Evolutionary conservation across 2,329 filamentous ascomycete species (phyloP).

Genomic region (Chaetomiaceae sp.): DNA sequence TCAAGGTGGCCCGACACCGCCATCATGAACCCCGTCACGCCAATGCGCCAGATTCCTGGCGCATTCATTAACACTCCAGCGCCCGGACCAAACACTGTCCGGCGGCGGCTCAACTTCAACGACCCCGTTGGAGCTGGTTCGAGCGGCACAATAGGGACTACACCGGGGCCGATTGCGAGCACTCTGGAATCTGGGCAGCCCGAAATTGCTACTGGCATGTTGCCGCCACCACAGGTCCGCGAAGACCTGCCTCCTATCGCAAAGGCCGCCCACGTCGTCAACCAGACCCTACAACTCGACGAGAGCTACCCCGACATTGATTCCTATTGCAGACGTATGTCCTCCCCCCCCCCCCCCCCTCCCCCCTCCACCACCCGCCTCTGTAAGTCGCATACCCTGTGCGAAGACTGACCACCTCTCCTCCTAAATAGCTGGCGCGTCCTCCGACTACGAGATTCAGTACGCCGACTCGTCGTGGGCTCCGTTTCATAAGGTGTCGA

Average conservation of each 20-base stretch:
- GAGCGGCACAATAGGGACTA: slow-evolving; percentile 1
- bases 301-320: slow-evolving; percentile 84
- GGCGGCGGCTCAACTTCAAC: slow-evolving; percentile 48
- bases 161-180: slow-evolving; percentile 13
- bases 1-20: neutral
- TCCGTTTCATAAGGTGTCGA: slow-evolving; percentile 82
- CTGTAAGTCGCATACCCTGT: slow-evolving; percentile 26
- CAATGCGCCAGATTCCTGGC: slow-evolving; percentile 69
- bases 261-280: slow-evolving; percentile 79
- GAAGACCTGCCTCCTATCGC: slow-evolving; percentile 61
- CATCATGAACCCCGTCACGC: slow-evolving; percentile 59
- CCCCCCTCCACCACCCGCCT: neutral
- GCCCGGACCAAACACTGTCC: slow-evolving; percentile 49
- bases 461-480: slow-evolving; percentile 66
- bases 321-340: slow-evolving; percentile 80
- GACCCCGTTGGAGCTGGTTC: slow-evolving; percentile 20
- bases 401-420: neutral
- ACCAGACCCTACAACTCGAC: slow-evolving; percentile 70
- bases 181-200: slow-evolving; percentile 17
- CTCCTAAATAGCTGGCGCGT: slow-evolving; percentile 69
- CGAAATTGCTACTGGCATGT: slow-evolving; percentile 9
- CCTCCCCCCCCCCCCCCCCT: neutral
- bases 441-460: slow-evolving; percentile 84
- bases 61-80: slow-evolving; percentile 73
- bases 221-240: slow-evolving; percentile 41